phyloP scores from a whole-genome alignment of 805 yeast species.

The Dipodascus albidus region DNA sequence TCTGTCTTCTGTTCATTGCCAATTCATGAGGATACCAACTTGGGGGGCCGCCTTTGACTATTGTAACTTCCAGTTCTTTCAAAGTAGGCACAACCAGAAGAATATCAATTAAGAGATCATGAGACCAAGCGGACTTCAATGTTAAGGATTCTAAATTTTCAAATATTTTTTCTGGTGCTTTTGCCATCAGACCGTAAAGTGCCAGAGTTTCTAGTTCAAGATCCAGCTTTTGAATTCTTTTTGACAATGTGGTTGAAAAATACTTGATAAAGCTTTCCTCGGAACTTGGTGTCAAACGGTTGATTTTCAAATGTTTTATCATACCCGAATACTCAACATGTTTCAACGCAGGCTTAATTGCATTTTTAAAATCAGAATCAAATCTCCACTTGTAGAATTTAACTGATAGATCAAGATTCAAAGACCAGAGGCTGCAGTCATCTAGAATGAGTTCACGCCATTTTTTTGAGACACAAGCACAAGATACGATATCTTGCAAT shows the following conservation, averaged over 20 bases:
- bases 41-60: not conserved
- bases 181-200: not conserved
- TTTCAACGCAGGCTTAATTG: not conserved
- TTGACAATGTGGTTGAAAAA: not conserved
- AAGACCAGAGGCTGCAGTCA: conserved; percentile 1
- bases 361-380: not conserved
- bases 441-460: not conserved
- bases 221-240: not conserved
- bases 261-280: not conserved
- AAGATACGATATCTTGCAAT: not conserved
- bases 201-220: not conserved
- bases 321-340: not conserved
- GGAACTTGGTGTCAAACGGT: not conserved
- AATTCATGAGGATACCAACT: not conserved
- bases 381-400: not conserved
- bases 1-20: not conserved
- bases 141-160: not conserved
- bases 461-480: not conserved
- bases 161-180: not conserved
- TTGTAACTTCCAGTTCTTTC: not conserved
- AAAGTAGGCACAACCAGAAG: not conserved
- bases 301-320: not conserved
- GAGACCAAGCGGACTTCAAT: not conserved
- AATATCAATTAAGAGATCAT: not conserved
- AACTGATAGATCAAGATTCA: not conserved